Evolutionary conservation across 2,329 filamentous ascomycete genomes (phyloP).

Genomic region (Leptoxyphium fumago): DNA sequence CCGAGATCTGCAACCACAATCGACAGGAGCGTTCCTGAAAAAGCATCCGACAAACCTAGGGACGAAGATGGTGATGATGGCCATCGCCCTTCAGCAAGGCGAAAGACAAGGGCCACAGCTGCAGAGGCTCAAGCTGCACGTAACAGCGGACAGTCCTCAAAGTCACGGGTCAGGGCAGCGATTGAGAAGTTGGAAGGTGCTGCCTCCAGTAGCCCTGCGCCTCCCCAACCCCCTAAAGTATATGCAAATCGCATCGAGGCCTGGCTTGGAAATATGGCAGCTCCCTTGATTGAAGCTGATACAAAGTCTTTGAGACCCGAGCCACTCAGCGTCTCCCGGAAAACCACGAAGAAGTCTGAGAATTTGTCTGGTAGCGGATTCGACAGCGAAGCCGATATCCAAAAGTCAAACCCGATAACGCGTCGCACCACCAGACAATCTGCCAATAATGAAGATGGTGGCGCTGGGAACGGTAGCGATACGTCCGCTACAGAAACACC

Average conservation of each 20-base stretch:
- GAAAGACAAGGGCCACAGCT: not conserved
- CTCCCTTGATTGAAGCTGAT: constrained; percentile 21
- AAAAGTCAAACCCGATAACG: not conserved
- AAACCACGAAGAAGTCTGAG: constrained; percentile 3
- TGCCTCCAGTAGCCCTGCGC: constrained; percentile 5
- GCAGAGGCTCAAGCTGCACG: not conserved
- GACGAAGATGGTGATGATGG: not conserved
- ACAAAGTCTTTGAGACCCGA: constrained; percentile 18
- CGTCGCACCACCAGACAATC: constrained; percentile 7
- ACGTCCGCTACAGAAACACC: constrained; percentile 9
- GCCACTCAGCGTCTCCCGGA: constrained; percentile 12
- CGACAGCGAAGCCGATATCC: not conserved
- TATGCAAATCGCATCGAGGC: constrained; percentile 42
- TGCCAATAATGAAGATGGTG: constrained; percentile 6
- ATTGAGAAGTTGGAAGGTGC: not conserved
- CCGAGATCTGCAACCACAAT: not conserved
- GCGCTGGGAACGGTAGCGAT: constrained; percentile 1
- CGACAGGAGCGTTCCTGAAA: not conserved
- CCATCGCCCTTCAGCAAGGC: not conserved
- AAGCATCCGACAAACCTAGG: not conserved
- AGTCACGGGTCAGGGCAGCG: not conserved
- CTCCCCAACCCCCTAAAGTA: constrained; percentile 29
- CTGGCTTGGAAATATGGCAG: constrained; percentile 37
- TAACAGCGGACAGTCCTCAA: not conserved
- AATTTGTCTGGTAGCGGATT: not conserved